These are phyloP conservation scores for Russula lepida DNA, from an alignment of 768 basidiomycete genomes.

Conservation along the genomic window DNA sequence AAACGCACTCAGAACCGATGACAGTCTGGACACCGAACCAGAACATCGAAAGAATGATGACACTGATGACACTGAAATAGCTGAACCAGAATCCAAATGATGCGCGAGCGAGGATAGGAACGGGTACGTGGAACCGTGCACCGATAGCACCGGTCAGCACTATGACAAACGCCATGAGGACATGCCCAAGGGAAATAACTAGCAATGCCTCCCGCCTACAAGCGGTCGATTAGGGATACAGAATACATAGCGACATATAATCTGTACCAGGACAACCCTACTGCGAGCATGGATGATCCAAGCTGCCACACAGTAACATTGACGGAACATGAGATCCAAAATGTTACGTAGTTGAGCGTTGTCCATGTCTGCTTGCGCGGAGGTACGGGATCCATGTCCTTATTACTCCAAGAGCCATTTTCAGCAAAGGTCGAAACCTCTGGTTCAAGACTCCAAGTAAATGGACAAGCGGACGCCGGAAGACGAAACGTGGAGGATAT, in stretches of 20 bases:
- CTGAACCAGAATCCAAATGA: conserved; percentile 88
- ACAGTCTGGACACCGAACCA: conserved; percentile 73
- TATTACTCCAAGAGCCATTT: conserved; percentile 54
- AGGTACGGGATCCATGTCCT: conserved; percentile 72
- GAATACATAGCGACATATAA: not conserved
- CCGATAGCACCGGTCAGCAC: conserved; percentile 73
- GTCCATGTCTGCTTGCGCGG: conserved; percentile 54
- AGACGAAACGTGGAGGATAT: not conserved
- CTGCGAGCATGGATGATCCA: conserved; percentile 64
- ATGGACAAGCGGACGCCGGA: conserved; percentile 18
- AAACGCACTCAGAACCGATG: conserved; percentile 58
- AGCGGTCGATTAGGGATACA: not conserved
- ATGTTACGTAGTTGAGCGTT: conserved; percentile 55
- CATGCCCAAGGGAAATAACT: conserved; percentile 67
- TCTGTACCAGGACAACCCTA: conserved; percentile 60
- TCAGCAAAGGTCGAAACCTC: conserved; percentile 52
- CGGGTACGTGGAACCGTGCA: conserved; percentile 70
- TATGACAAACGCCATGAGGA: conserved; percentile 64
- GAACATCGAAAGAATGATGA: conserved; percentile 70
- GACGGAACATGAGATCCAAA: conserved; percentile 37
- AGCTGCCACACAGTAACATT: conserved; percentile 41
- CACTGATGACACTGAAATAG: conserved; percentile 75
- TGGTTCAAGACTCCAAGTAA: conserved; percentile 45
- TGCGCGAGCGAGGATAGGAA: conserved; percentile 68
- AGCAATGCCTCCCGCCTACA: conserved; percentile 54